Conservation (phyloP, 2,329 filamentous ascomycete genomes). For the Rhynchosporium secalis region DNA sequence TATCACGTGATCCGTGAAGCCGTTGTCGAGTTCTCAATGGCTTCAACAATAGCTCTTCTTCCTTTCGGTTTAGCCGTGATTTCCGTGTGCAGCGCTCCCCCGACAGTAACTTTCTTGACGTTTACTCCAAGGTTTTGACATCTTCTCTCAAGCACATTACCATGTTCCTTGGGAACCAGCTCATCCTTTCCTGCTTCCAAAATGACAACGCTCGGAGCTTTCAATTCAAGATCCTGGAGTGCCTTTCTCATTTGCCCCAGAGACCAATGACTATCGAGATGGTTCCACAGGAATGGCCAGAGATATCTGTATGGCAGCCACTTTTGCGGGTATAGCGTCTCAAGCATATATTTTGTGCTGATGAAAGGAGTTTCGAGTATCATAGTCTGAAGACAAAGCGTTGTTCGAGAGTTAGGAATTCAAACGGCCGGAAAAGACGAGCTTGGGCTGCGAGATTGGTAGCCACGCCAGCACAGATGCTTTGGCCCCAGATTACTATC, state of each 20-base stretch:
- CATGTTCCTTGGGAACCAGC: conserved; percentile 55
- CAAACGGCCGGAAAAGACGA: conserved; percentile 14
- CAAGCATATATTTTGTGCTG: conserved; percentile 68
- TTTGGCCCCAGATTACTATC: conserved; percentile 74
- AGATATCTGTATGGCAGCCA: conserved; percentile 79
- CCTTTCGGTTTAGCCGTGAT: conserved; percentile 50
- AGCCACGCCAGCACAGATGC: conserved; percentile 71
- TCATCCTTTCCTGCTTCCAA: conserved; percentile 60
- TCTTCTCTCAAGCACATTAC: conserved; percentile 46
- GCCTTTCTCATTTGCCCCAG: conserved; percentile 46
- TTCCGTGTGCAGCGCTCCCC: conserved; percentile 58
- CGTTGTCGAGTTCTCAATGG: conserved; percentile 38
- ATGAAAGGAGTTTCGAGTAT: conserved; percentile 77
- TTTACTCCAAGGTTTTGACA: conserved; percentile 51
- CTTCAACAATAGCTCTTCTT: conserved; percentile 47
- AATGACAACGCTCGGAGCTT: conserved; percentile 42
- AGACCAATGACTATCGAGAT: conserved; percentile 56
- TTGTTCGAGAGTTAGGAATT: background rate
- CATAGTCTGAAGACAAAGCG: conserved; percentile 46
- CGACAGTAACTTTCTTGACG: conserved; percentile 48
- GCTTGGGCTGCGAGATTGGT: conserved; percentile 47
- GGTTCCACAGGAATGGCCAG: conserved; percentile 70
- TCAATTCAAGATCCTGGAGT: conserved; percentile 31
- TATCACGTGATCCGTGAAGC: background rate
- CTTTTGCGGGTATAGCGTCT: conserved; percentile 72